phyloP scores from a whole-genome alignment of 2,329 filamentous ascomycete species.

The Phyllosticta citriasiana region DNA sequence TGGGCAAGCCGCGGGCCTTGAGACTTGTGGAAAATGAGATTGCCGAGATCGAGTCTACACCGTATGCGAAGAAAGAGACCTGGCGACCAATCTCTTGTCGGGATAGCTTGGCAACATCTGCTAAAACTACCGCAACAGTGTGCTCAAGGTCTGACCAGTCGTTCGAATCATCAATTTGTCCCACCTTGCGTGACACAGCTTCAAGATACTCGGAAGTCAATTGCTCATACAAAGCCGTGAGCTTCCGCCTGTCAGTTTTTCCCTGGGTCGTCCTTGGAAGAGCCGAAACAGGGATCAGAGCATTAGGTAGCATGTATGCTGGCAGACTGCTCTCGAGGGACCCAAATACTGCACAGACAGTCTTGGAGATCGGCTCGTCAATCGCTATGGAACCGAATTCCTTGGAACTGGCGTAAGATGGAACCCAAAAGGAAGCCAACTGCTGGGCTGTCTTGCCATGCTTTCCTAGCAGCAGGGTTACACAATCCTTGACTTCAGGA shows the following conservation, averaged over 20 bases:
- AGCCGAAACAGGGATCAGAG: conserved; percentile 57
- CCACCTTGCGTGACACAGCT: conserved; percentile 22
- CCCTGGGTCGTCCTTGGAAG: conserved; percentile 66
- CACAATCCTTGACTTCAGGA: conserved; percentile 47
- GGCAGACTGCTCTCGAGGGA: conserved; percentile 50
- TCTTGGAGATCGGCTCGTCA: conserved; percentile 18
- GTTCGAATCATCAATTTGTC: conserved; percentile 24
- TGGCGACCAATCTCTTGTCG: conserved; percentile 45
- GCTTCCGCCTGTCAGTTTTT: conserved; percentile 55
- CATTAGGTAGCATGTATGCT: conserved; percentile 68
- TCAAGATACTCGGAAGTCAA: conserved; percentile 41
- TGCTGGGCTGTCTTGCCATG: conserved; percentile 35
- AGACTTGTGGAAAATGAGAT: conserved; percentile 58
- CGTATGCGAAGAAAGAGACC: conserved; percentile 67
- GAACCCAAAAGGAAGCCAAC: conserved; percentile 62
- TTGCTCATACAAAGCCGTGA: conserved; percentile 40
- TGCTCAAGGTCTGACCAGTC: conserved; percentile 48
- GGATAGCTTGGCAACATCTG: conserved; percentile 39
- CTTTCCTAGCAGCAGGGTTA: conserved; percentile 48
- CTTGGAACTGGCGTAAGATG: conserved; percentile 18
- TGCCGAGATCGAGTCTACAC: conserved; percentile 74
- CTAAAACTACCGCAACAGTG: conserved; percentile 46
- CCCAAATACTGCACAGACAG: conserved; percentile 40
- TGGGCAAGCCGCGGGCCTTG: conserved; percentile 33
- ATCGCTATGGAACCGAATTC: conserved; percentile 32